Base-by-base conservation (phyloP, 1,139 yeast species). In the Nadsonia starkeyi-henricii region DNA sequence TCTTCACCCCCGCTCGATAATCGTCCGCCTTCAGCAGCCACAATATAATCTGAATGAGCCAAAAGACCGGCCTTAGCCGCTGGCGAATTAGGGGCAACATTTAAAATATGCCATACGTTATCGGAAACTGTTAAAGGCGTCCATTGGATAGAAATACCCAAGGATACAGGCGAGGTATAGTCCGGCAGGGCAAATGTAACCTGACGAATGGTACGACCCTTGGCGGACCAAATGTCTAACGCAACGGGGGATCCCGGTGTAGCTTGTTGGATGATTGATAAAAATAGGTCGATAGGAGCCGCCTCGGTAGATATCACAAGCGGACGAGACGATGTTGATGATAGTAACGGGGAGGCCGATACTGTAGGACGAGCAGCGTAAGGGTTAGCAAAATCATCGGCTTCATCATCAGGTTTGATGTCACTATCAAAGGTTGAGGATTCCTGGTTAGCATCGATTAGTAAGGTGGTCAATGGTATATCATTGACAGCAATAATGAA, bases 1-100 rank as follows among this genome's bases (percentile, higher is more conserved):
- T 83, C 78, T 63, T 89, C 96, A 2, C 96, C 96, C 17, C 97
- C 96, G 5, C 81, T 76, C 9, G 85, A 79, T 51, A 89, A 70
- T 42, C 85, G 67, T 0, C 95, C 95, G 49, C 81, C 79, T 55
- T 88, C 94, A 50, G 94, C 86, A 3, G 95, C 96, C 47, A 91
- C 79, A 50, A 91, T 82, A 61, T 85, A 91, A 62, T 91, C 98
- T 1, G 91, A 79, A 57, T 81, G 81, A 0, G 96, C 89, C 42
- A 85, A 72, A 43, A 91, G 73, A 26, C 93, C 95, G 0, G 95
- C 88, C 47, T 68, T 68, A 56, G 82, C 85, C 0, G 96, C 96
- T 0, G 97, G 96, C 0, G 95, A 84, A 49, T 78, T 77, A 18
- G 75, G 78, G 48, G 83, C 79, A 13, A 91, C 81, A 51, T 77